phyloP scores from a whole-genome alignment of 805 yeast species.

The Kluyveromyces wickerhamii region DNA sequence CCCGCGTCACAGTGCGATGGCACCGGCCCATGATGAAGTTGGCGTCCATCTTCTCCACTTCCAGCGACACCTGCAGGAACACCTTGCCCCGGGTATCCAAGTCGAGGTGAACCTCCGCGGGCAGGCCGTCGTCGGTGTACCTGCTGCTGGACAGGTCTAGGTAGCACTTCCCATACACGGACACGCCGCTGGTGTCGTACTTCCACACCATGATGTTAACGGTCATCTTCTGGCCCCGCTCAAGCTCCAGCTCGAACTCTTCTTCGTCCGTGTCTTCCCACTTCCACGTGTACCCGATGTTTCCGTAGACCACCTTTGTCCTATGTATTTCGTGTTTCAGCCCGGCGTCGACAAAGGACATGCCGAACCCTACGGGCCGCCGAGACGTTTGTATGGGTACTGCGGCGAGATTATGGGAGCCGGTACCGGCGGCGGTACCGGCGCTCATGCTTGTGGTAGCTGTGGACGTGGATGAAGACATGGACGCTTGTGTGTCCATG shows the following conservation, averaged over 20 bases:
- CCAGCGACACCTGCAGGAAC: conserved; percentile 61
- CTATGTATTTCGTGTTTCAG: conserved; percentile 52
- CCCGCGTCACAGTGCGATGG: conserved; percentile 52
- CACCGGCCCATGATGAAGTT: conserved; percentile 74
- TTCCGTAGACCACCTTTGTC: conserved; percentile 56
- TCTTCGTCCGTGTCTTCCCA: no score
- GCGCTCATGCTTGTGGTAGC: background rate
- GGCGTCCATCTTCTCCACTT: conserved; percentile 73
- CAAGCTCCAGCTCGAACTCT: conserved; percentile 38
- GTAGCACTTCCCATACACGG: conserved; percentile 1
- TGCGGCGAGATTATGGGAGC: no score
- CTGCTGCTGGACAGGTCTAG: background rate
- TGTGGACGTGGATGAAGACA: no score
- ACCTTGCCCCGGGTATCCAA: conserved; percentile 61
- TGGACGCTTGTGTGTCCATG: no score
- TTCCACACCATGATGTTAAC: background rate
- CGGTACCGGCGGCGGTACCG: background rate
- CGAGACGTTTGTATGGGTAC: no score
- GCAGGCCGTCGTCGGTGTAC: background rate
- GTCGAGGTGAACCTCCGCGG: background rate
- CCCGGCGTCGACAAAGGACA: conserved; percentile 42
- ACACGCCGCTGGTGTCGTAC: background rate
- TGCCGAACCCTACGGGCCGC: background rate
- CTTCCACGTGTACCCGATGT: conserved; percentile 76
- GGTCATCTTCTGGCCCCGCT: background rate